These are phyloP conservation scores for Silene latifolia DNA, from an alignment of 148 eudicot species.

Conservation along the genomic window DNA sequence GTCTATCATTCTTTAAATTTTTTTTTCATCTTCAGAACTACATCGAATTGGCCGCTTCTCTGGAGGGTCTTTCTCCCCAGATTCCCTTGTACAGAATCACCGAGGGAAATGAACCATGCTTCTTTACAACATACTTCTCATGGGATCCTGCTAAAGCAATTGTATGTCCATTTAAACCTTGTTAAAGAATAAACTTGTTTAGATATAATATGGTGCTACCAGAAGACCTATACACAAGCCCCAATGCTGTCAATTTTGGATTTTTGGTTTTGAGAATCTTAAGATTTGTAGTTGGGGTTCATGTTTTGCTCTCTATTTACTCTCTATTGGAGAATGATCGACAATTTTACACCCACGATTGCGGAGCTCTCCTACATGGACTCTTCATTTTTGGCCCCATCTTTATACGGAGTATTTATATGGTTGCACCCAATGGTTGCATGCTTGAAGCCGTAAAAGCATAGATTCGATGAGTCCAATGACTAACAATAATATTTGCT, in stretches of 20 bases:
- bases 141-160: conserved; percentile 94
- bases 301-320: background rate
- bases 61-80: conserved; percentile 71
- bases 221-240: background rate
- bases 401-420: too few relatives aligned
- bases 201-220: background rate
- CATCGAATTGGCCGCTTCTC: conserved; percentile 62
- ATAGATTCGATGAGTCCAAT: background rate
- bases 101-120: conserved; percentile 96
- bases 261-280: background rate
- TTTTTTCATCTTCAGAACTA: conserved; percentile 60
- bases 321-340: background rate
- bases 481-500: background rate
- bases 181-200: background rate
- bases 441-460: background rate
- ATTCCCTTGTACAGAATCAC: conserved; percentile 81
- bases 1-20: background rate
- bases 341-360: background rate
- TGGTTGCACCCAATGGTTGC: background rate
- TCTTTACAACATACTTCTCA: conserved; percentile 86
- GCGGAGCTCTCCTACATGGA: background rate
- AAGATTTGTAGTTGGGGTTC: background rate
- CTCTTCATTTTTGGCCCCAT: background rate
- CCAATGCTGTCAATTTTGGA: background rate
- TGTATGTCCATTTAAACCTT: conserved; percentile 44